Evolutionary conservation across 768 basidiomycete species (phyloP), one percentile per base, ranked within the genome.

Genomic region (Kwoniella heveanensis): DNA sequence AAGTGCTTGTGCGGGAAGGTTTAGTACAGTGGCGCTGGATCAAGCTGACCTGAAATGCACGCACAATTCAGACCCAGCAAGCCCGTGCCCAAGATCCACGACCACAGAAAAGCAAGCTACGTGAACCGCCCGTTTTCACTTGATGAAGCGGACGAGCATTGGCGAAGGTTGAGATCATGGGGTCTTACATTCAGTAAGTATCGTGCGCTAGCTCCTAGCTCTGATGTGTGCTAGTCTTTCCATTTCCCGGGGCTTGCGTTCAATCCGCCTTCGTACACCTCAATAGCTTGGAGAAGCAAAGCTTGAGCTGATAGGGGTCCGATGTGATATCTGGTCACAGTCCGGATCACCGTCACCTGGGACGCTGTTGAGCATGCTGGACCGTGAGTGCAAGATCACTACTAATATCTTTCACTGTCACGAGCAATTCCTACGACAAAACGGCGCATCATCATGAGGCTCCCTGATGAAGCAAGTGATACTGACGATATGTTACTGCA

Each of bases 311-410:
- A 44, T 44, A 17, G 17, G 8, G n/a, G n/a, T n/a, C 39, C 32
- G 22, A 19, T 6, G 58, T 54, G 47, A 21, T 32, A 32, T 6
- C 30, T 32, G 37, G 4, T 15, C 15, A 5, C 60, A 93, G 91
- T 96, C 56, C 85, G 94, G 44, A 92, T 99, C 71, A 86, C 94
- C 26, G 86, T 98, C 3, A 94, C 95, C 0, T 99, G 95, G 95
- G 95, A 99, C 77, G 92, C 95, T 0, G 84, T 98, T 17, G 95
- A 97, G 76, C 96, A 98, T 76, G 86, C 85, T 64, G 95, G 92
- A 70, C 90, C 87, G 93, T 94, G 81, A 68, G 91, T 87, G 8
- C 39, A 17, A 44, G 32, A 7, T 6, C 32, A 13, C 7, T 6
- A 13, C 32, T 36, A 36, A 24, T 2, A 29, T 50, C 21, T 50